Evolutionary conservation across 2,329 filamentous ascomycete genomes (phyloP).

Genomic region (Ascochyta koolunga): DNA sequence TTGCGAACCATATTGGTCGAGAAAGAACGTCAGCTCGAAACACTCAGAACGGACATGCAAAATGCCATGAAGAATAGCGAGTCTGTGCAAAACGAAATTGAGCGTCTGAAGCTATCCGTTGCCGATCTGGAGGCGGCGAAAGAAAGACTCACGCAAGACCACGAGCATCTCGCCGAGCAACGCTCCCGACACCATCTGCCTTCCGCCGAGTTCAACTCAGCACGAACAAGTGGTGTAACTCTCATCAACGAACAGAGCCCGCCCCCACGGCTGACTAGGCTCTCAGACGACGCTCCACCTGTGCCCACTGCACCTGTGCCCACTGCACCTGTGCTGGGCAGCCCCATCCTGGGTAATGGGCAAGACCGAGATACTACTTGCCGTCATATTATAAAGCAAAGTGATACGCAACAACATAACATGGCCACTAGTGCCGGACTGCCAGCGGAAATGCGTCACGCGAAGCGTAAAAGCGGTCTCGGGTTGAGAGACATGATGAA

Average conservation of each 20-base stretch:
- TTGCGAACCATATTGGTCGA: constrained; percentile 21
- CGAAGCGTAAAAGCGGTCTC: constrained; percentile 25
- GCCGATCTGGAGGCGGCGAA: constrained; percentile 36
- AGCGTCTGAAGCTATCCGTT: constrained; percentile 30
- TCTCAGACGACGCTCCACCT: constrained; percentile 20
- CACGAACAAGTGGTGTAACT: constrained; percentile 41
- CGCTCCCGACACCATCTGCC: constrained; percentile 29
- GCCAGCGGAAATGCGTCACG: constrained; percentile 24
- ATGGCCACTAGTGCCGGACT: constrained; percentile 29
- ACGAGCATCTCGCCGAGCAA: constrained; percentile 36
- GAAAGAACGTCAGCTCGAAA: constrained; percentile 28
- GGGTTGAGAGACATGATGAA: constrained; percentile 37
- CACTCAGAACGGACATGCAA: constrained; percentile 28
- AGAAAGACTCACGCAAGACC: constrained; percentile 41
- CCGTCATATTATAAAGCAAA: constrained; percentile 17
- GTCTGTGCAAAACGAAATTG: constrained; percentile 35
- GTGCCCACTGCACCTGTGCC: constrained; percentile 14
- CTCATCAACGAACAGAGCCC: constrained; percentile 35
- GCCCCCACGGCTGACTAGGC: constrained; percentile 19
- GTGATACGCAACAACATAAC: constrained; percentile 22
- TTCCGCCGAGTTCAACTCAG: constrained; percentile 32
- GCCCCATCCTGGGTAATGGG: constrained; percentile 6
- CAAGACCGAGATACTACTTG: constrained; percentile 5
- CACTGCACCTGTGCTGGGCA: constrained; percentile 1
- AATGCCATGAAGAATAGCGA: constrained; percentile 20